These are phyloP conservation scores for Candida parachauliodes DNA, from an alignment of 805 yeast genomes.

Conservation along the genomic window DNA sequence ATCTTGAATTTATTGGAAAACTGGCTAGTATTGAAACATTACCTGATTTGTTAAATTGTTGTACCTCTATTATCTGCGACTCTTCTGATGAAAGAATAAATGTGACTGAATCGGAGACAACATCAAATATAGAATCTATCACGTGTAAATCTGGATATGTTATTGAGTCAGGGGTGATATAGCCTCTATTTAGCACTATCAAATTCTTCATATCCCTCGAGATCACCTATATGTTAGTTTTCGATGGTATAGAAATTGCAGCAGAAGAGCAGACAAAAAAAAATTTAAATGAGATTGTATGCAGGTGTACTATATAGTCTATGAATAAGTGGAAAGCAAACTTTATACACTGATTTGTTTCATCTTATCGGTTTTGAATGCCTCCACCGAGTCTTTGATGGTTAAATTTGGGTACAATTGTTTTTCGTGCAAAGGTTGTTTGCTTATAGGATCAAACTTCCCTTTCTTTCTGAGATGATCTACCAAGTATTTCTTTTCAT, in stretches of 20 bases:
- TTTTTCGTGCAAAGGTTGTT: conserved; percentile 26
- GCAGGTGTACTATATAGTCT: neutral
- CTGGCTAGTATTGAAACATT: conserved; percentile 55
- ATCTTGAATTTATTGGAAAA: conserved; percentile 42
- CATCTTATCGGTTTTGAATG: conserved; percentile 13
- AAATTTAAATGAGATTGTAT: neutral
- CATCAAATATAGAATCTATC: conserved; percentile 59
- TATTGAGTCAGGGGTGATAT: conserved; percentile 47
- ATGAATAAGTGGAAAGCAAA: too few species aligned
- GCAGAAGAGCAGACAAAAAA: conserved; percentile 1
- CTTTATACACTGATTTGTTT: too few species aligned
- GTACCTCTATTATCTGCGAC: conserved; percentile 64
- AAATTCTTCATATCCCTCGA: conserved; percentile 47
- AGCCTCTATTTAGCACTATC: conserved; percentile 52
- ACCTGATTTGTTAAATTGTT: conserved; percentile 68
- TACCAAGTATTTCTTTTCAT: conserved; percentile 37
- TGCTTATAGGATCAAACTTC: conserved; percentile 39
- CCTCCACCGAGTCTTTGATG: conserved; percentile 35
- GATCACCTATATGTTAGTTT: too few species aligned
- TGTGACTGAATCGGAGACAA: conserved; percentile 69
- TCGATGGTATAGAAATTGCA: neutral
- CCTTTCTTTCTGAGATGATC: conserved; percentile 31
- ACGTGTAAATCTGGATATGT: conserved; percentile 66
- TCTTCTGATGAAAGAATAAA: conserved; percentile 55
- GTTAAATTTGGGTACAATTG: conserved; percentile 41